Percentiles rank a stretch among this genome's conserved stretches.
These are phyloP conservation scores for Ormosia semicastrata DNA, from an alignment of 306 rosid species.

Conservation along the genomic window DNA sequence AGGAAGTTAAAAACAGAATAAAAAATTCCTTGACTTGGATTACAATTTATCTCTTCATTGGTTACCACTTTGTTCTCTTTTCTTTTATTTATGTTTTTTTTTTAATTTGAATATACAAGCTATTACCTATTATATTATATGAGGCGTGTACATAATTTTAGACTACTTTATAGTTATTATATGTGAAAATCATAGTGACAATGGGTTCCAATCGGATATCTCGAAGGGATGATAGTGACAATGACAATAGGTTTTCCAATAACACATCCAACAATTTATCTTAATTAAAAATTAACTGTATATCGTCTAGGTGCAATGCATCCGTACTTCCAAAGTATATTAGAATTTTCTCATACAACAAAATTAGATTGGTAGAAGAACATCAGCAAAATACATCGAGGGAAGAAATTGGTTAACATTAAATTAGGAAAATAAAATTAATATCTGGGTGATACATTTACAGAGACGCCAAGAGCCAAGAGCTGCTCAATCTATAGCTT, in stretches of 20 bases:
- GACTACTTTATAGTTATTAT: neutral
- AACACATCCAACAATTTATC: neutral
- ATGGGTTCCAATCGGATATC: too few relatives aligned
- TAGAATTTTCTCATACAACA: neutral
- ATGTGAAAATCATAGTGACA: neutral
- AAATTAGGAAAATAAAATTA: slow-evolving; percentile 15
- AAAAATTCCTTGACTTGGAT: neutral
- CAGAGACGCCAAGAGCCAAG: slow-evolving; percentile 42
- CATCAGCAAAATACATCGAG: neutral
- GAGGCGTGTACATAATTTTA: neutral
- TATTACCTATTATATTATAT: neutral
- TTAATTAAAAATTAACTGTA: neutral
- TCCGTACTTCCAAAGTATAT: neutral
- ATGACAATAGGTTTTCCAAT: neutral
- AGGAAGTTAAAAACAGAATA: neutral
- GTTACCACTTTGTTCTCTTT: neutral
- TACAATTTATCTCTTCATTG: neutral
- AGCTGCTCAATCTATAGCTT: slow-evolving; percentile 48
- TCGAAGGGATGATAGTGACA: neutral
- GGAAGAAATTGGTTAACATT: slow-evolving; percentile 30
- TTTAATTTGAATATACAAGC: neutral
- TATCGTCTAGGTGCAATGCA: neutral
- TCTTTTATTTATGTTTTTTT: neutral
- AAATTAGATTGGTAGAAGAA: neutral
- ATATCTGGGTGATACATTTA: slow-evolving; percentile 29